phyloP scores from a whole-genome alignment of 1,284 basidiomycete species.

The Apiotrichum montevideense region DNA sequence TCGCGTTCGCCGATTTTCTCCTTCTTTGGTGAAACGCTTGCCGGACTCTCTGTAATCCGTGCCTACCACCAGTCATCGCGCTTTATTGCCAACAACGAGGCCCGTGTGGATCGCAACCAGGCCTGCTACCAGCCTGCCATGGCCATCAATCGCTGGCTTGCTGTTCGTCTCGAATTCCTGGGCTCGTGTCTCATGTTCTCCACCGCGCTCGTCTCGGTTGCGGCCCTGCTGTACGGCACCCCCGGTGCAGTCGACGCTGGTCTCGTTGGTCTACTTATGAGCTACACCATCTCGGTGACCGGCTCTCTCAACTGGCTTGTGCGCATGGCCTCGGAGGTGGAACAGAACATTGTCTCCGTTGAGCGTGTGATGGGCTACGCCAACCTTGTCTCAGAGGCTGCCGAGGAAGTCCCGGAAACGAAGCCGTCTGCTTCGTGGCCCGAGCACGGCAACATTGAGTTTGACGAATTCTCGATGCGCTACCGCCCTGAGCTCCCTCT shows the following conservation, averaged over 20 bases:
- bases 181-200: slow-evolving; percentile 74
- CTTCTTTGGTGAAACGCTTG: slow-evolving; percentile 80
- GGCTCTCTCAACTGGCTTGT: slow-evolving; percentile 80
- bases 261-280: slow-evolving; percentile 82
- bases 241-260: slow-evolving; percentile 67
- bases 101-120: slow-evolving; percentile 57
- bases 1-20: slow-evolving; percentile 84
- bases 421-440: slow-evolving; percentile 69
- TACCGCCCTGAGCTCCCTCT: slow-evolving; percentile 77
- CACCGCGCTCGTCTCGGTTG: slow-evolving; percentile 66
- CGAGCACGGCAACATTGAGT: slow-evolving; percentile 64
- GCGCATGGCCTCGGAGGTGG: slow-evolving; percentile 79
- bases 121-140: slow-evolving; percentile 51
- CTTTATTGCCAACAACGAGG: slow-evolving; percentile 72
- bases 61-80: slow-evolving; percentile 64
- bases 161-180: slow-evolving; percentile 62
- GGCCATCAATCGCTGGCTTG: slow-evolving; percentile 51
- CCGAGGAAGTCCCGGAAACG: slow-evolving; percentile 61
- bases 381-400: slow-evolving; percentile 68
- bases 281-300: slow-evolving; percentile 75
- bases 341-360: slow-evolving; percentile 87
- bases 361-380: slow-evolving; percentile 62
- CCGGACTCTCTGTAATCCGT: slow-evolving; percentile 78
- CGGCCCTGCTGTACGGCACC: slow-evolving; percentile 58
- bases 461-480: slow-evolving; percentile 68